Base-by-base conservation (phyloP, 495 filamentous ascomycete genomes). In the Aspergillus hancockii region DNA sequence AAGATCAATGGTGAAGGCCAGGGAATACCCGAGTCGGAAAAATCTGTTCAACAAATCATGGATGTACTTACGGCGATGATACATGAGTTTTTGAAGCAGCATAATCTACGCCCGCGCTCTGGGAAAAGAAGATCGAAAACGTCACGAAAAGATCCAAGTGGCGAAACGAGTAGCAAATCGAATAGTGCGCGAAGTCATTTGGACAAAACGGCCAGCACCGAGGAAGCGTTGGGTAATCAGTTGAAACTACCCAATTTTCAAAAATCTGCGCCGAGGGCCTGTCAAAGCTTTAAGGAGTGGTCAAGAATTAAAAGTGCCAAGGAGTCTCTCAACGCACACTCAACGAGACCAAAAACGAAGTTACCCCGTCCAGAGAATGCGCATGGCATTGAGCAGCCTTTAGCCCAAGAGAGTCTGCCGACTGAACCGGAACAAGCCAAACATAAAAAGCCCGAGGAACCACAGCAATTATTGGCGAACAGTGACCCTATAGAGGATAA, bases 261-360 rank as follows among this genome's bases (percentile, higher is more conserved):
- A 54, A 61, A 65, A 55, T 31, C 60, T 0, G 49, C 63, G 25
- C 45, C 51, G 6, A 30, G 40, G 21, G 67, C 41, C 60, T 55
- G 58, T 54, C 68, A 55, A 25, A 49, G 60, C 13, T 91, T 93
- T 57, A 71, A 75, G 53, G 68, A 66, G 4, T 94, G 90, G 88
- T 84, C 85, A 31, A 82, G 84, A 52, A 77, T 91, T 22, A 95
- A 93, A 69, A 79, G 77, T 23, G 82, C 83, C 4, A 81, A 73
- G 22, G 55, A 60, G 3, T n/a, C 36, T 30, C 28, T n/a, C 8
- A 54, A 40, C 6, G 52, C 41, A 31, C 16, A 4, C n/a, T 28
- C 28, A 22, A 18, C 14, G 10, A 51, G 14, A 34, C 32, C 4
- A 12, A 16, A 8, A 10, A 47, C 16, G 8, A 43, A 43, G 2